phyloP scores from a whole-genome alignment of 257 asterid species.

The Gentiana dahurica region DNA sequence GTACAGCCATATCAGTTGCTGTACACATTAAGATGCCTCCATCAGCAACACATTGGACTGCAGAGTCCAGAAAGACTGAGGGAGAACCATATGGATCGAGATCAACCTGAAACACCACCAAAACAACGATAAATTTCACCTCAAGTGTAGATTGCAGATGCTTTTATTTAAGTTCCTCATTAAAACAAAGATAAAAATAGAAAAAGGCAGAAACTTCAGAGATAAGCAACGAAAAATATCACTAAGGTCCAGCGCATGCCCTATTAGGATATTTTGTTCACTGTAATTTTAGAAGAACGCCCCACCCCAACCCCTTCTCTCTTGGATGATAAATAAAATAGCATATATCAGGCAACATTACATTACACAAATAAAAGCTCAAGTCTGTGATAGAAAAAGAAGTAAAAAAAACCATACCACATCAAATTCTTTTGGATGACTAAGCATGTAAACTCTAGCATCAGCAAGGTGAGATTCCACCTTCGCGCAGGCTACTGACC shows the following conservation, averaged over 20 bases:
- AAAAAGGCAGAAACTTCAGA: not conserved
- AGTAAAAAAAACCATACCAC: constrained; percentile 43
- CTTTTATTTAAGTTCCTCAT: too few species aligned
- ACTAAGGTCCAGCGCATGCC: not conserved
- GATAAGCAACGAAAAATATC: not conserved
- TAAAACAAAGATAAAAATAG: not conserved
- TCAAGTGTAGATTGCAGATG: not conserved
- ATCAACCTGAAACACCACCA: constrained; percentile 59
- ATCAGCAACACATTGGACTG: constrained; percentile 84
- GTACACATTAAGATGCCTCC: constrained; percentile 96
- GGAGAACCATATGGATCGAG: constrained; percentile 99
- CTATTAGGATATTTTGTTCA: not conserved
- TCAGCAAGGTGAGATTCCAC: constrained; percentile 87
- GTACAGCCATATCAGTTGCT: constrained; percentile 98
- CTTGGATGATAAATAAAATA: too few species aligned
- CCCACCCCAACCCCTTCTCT: too few species aligned
- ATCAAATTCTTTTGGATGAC: constrained; percentile 94
- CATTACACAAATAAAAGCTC: not conserved
- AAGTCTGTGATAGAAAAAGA: not conserved
- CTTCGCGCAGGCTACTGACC: constrained; percentile 72
- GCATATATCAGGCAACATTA: not conserved
- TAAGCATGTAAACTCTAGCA: constrained; percentile 92
- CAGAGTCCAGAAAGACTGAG: constrained; percentile 89
- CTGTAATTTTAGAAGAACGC: not conserved
- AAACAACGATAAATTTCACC: constrained; percentile 5